Evolutionary conservation across 139 green algal species (phyloP), one percentile per base, ranked within the genome.

Genomic region (Chlorella sp.): DNA sequence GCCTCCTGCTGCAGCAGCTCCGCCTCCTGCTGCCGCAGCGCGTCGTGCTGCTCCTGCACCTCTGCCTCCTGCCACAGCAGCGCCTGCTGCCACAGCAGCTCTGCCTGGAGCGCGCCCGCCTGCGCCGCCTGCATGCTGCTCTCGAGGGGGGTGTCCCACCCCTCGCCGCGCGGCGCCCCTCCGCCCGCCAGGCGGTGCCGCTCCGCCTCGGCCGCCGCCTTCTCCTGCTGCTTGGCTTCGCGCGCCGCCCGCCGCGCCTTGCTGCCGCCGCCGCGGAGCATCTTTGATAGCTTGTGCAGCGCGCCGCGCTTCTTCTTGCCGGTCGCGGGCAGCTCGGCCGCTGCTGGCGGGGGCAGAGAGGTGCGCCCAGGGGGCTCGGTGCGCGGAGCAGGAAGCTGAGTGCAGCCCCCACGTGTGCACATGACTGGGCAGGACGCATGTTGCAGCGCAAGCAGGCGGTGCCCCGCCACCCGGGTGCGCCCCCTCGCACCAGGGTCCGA

Each of bases 201-300:
- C 40, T 19, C n/a, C n/a, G n/a, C n/a, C n/a, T n/a, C n/a, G n/a
- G n/a, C n/a, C n/a, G n/a, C n/a, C n/a, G n/a, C n/a, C n/a, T n/a
- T n/a, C n/a, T n/a, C 25, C 67, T 38, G 50, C 46, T 48, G 46
- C 11, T 27, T 33, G 14, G 66, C 66, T 48, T 17, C 25, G 3
- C 27, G 33, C 0, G 43, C 31, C 43, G 27, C 15, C 29, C 11
- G 33, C 19, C 2, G 61, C 58, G 33, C 45, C 38, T 21, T 3
- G 31, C 41, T 58, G 40, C 43, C 19, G 42, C 59, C 43, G 43
- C 62, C 62, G 2, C 62, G 46, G 38, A 79, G 73, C 62, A 79
- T 79, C 62, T 79, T 79, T 33, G 59, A 62, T 4, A 79, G 73
- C 73, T 79, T 79, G 61, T 79, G 73, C 61, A 79, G 73, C 23